These are phyloP conservation scores for Tephrocybe sp. DNA, from an alignment of 768 basidiomycete genomes.

Conservation along the genomic window DNA sequence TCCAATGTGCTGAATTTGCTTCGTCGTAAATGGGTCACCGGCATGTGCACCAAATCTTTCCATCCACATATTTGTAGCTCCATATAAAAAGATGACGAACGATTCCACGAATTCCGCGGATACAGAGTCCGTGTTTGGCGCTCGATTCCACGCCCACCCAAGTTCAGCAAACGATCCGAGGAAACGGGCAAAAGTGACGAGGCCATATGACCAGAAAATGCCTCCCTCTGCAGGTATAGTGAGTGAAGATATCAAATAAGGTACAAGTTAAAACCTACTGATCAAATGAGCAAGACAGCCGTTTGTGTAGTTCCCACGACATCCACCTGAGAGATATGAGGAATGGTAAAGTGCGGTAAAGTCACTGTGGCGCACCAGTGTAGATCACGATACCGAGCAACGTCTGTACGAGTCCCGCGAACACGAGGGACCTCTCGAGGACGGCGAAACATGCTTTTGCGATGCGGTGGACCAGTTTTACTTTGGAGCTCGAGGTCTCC, in stretches of 20 bases:
- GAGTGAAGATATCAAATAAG: conserved; percentile 7
- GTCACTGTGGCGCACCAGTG: conserved; percentile 44
- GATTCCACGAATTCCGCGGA: conserved; percentile 81
- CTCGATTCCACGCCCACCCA: conserved; percentile 95
- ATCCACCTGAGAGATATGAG: conserved; percentile 51
- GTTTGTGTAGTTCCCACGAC: conserved; percentile 74
- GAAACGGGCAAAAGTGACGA: conserved; percentile 91
- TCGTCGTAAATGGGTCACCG: conserved; percentile 84
- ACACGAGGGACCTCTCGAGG: conserved; percentile 61
- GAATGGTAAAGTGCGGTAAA: not conserved
- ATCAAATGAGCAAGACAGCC: conserved; percentile 89
- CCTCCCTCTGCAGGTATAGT: conserved; percentile 60
- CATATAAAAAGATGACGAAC: conserved; percentile 81
- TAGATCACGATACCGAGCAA: conserved; percentile 77
- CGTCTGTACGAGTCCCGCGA: conserved; percentile 66
- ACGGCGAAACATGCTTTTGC: conserved; percentile 48
- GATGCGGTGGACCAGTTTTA: conserved; percentile 36
- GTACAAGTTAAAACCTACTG: conserved; percentile 48
- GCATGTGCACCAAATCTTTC: conserved; percentile 84
- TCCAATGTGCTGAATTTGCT: conserved; percentile 90
- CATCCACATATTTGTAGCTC: conserved; percentile 94
- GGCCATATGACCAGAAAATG: conserved; percentile 91
- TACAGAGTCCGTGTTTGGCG: conserved; percentile 45
- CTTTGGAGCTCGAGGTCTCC: conserved; percentile 13
- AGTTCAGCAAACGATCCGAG: conserved; percentile 81